Conservation (phyloP, 352 stramenopile species). For the Ophiocytium majus region DNA sequence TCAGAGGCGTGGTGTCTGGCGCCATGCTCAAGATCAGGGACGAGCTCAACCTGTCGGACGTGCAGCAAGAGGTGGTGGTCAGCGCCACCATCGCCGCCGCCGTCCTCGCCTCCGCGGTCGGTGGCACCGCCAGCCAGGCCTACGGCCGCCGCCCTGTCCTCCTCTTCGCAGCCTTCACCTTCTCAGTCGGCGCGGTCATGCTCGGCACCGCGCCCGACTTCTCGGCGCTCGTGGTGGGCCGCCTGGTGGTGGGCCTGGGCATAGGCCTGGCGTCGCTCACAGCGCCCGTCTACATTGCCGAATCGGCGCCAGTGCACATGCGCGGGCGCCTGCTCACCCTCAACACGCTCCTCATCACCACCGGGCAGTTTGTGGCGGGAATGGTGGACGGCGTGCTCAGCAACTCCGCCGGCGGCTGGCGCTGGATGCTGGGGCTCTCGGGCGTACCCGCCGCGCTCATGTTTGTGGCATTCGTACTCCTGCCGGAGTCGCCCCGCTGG, state of each 20-base stretch:
- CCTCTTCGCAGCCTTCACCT: slow-evolving; percentile 46
- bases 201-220: slow-evolving; percentile 41
- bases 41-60: slow-evolving; percentile 41
- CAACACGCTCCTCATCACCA: slow-evolving; percentile 72
- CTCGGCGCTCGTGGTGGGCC: slow-evolving; percentile 33
- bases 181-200: slow-evolving; percentile 52
- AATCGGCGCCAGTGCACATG: slow-evolving; percentile 64
- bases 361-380: slow-evolving; percentile 67
- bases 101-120: slow-evolving; percentile 43
- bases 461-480: slow-evolving; percentile 35
- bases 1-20: slow-evolving; percentile 54
- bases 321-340: slow-evolving; percentile 68
- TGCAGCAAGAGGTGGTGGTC: slow-evolving; percentile 53
- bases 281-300: slow-evolving; percentile 70
- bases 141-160: slow-evolving; percentile 49
- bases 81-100: slow-evolving; percentile 49
- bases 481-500: slow-evolving; percentile 72
- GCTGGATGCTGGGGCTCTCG: slow-evolving; percentile 63
- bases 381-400: slow-evolving; percentile 65
- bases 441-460: slow-evolving; percentile 43
- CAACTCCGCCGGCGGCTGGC: slow-evolving; percentile 62
- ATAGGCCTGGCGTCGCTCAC: slow-evolving; percentile 67
- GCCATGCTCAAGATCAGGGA: slow-evolving; percentile 53
- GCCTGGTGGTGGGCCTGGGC: slow-evolving; percentile 67
- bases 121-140: slow-evolving; percentile 31